Conservation (phyloP, 2,329 filamentous ascomycete species). For the Hirsutella rhossiliensis region DNA sequence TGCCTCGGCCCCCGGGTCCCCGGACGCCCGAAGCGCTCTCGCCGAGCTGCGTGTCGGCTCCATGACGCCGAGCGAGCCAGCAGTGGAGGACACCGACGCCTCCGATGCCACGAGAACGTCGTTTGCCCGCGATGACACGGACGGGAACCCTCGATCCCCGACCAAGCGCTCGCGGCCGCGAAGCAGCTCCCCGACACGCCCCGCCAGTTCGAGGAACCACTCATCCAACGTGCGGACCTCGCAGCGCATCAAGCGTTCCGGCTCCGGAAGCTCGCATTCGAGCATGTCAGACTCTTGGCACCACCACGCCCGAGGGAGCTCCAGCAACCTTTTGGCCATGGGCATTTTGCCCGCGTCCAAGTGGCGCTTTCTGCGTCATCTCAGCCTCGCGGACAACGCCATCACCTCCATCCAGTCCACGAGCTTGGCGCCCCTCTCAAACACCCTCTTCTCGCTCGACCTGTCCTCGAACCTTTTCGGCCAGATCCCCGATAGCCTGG, state of each 20-base stretch:
- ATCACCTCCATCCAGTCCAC: slow-evolving; percentile 66
- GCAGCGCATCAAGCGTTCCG: slow-evolving; percentile 72
- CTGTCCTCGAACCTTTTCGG: slow-evolving; percentile 85
- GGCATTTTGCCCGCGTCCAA: slow-evolving; percentile 71
- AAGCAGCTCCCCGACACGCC: slow-evolving; percentile 73
- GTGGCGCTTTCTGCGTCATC: slow-evolving; percentile 88
- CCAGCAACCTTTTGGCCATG: slow-evolving; percentile 62
- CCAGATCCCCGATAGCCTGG: slow-evolving; percentile 87
- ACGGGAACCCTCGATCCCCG: slow-evolving; percentile 30
- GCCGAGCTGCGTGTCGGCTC: slow-evolving; percentile 48
- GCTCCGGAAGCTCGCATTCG: slow-evolving; percentile 87
- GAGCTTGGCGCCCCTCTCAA: slow-evolving; percentile 71
- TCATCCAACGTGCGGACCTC: slow-evolving; percentile 54
- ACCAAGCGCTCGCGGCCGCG: slow-evolving; percentile 42
- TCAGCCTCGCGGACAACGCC: slow-evolving; percentile 85
- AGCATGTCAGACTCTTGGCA: slow-evolving; percentile 54
- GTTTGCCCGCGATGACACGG: slow-evolving; percentile 32
- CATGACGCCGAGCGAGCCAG: slow-evolving; percentile 38
- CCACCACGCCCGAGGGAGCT: slow-evolving; percentile 54
- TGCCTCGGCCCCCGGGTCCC: slow-evolving; percentile 55
- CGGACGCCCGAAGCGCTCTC: slow-evolving; percentile 33
- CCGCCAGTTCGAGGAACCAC: slow-evolving; percentile 61
- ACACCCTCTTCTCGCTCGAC: slow-evolving; percentile 84
- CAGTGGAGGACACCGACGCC: slow-evolving; percentile 27
- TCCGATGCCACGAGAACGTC: slow-evolving; percentile 25